phyloP scores from a whole-genome alignment of 768 basidiomycete genomes.

The Podaxis sp. region DNA sequence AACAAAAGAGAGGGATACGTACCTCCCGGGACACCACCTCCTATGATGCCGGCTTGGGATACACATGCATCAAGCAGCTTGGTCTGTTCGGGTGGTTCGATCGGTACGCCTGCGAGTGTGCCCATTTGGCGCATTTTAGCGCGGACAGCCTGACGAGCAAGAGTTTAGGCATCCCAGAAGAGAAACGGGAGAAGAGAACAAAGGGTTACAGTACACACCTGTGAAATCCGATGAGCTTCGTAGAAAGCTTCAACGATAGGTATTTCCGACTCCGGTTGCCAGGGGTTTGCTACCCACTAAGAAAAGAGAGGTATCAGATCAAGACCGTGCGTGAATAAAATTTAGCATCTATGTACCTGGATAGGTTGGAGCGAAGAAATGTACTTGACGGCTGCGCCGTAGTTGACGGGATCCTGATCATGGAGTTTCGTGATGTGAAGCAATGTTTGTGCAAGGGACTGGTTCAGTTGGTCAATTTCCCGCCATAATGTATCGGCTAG shows the following conservation, averaged over 20 bases:
- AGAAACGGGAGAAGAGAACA: background rate
- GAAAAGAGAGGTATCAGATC: background rate
- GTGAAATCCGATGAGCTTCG: constrained; percentile 53
- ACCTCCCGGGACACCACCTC: constrained; percentile 97
- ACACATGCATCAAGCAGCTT: constrained; percentile 77
- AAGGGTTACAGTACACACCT: constrained; percentile 42
- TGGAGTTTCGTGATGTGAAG: constrained; percentile 50
- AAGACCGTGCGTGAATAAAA: background rate
- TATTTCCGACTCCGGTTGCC: constrained; percentile 41
- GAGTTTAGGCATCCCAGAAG: background rate
- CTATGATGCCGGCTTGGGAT: constrained; percentile 79
- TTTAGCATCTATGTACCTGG: constrained; percentile 39
- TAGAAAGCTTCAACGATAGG: constrained; percentile 56
- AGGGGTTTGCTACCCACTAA: constrained; percentile 64
- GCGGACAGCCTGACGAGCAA: constrained; percentile 61
- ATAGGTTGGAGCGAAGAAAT: constrained; percentile 59
- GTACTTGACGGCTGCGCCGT: constrained; percentile 59
- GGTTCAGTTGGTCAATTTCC: constrained; percentile 60
- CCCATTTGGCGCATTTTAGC: constrained; percentile 86
- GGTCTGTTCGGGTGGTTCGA: constrained; percentile 91
- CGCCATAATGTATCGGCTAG: constrained; percentile 68
- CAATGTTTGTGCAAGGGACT: constrained; percentile 54
- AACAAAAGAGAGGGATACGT: constrained; percentile 26
- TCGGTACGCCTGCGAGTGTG: constrained; percentile 68
- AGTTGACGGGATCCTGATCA: constrained; percentile 45